Evolutionary conservation across 331 rosid species (phyloP).

Genomic region (Ulmus americana): DNA sequence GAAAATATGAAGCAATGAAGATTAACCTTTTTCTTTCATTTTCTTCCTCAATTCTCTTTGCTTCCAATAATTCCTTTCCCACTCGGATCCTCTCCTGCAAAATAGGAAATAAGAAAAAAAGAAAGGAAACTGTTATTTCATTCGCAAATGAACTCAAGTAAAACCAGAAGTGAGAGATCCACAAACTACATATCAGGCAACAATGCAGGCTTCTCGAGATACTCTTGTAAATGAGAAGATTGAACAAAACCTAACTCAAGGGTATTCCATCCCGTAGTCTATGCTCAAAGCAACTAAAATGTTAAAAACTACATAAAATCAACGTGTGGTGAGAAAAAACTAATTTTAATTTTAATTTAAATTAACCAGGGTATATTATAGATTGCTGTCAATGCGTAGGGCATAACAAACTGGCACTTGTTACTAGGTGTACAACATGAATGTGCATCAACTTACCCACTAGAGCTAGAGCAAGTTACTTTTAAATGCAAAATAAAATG

Average conservation of each 20-base stretch:
- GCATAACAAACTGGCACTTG: not conserved
- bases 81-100: constrained; percentile 87
- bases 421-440: not conserved
- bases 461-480: not conserved
- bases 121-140: constrained; percentile 11
- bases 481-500: not conserved
- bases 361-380: no score
- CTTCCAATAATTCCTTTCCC: constrained; percentile 92
- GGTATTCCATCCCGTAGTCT: not conserved
- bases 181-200: not conserved
- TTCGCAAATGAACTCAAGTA: constrained; percentile 7
- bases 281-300: not conserved
- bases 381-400: not conserved
- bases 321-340: not conserved
- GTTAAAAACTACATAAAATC: not conserved
- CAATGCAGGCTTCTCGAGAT: constrained; percentile 2
- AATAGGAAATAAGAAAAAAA: constrained; percentile 15
- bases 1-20: constrained; percentile 19
- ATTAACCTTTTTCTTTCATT: constrained; percentile 88
- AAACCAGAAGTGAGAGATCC: not conserved
- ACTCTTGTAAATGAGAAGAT: not conserved
- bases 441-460: not conserved
- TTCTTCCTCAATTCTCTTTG: constrained; percentile 87
- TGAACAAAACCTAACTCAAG: not conserved
- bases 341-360: not conserved